A percentile compares a stretch with the other conserved stretches of the same genome.
Evolutionary conservation across 2,329 filamentous ascomycete species (phyloP).

Genomic region (Fusarium sp.): DNA sequence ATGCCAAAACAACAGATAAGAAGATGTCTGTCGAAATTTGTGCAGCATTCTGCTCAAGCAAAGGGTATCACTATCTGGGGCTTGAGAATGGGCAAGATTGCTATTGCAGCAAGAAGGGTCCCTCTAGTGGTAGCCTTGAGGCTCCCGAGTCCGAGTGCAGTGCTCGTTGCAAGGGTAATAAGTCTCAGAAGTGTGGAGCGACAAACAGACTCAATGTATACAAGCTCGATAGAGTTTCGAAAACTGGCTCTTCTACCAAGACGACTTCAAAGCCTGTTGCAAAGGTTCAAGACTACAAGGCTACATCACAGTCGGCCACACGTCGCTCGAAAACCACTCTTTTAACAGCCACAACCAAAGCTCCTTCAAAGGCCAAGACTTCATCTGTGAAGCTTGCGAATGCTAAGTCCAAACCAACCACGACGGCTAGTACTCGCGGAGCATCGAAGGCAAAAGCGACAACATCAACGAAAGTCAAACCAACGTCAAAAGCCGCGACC

Average conservation of each 20-base stretch:
- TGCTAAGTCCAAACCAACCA: neutral
- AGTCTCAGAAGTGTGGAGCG: constrained; percentile 33
- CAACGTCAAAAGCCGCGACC: neutral
- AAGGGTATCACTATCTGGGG: constrained; percentile 35
- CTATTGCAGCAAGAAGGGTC: constrained; percentile 37
- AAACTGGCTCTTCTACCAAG: constrained; percentile 14
- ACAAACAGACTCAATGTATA: constrained; percentile 37
- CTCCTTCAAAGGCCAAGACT: neutral
- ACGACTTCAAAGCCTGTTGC: neutral
- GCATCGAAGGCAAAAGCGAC: neutral
- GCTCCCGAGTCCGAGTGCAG: constrained; percentile 25
- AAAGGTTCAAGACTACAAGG: constrained; percentile 8
- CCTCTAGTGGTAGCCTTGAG: constrained; percentile 35
- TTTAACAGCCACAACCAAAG: neutral
- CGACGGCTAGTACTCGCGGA: neutral
- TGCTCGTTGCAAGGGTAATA: constrained; percentile 35
- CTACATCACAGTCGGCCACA: neutral
- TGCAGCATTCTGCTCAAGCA: constrained; percentile 34
- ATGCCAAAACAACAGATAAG: constrained; percentile 28
- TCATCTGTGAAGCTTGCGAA: neutral
- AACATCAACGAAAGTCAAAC: neutral
- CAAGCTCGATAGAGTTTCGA: constrained; percentile 15
- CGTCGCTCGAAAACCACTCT: constrained; percentile 3
- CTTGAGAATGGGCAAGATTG: constrained; percentile 38
- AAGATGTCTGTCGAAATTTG: constrained; percentile 38